These are phyloP conservation scores for Cylindrotheca fusiformis DNA, from an alignment of 108 stramenopile genomes.

Conservation along the genomic window DNA sequence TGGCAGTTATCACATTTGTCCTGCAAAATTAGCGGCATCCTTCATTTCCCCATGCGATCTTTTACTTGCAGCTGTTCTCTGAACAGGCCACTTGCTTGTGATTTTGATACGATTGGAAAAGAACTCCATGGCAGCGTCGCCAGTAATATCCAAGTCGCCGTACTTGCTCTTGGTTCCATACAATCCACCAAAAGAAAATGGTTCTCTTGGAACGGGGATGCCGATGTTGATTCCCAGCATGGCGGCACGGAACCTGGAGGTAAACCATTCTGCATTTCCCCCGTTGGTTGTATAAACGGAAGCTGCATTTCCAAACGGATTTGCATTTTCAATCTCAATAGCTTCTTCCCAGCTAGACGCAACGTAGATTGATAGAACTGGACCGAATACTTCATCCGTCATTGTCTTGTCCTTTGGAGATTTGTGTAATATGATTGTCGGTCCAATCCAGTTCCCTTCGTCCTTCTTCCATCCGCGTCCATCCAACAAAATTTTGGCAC, in stretches of 20 bases:
- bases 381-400: constrained; percentile 94
- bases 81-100: constrained; percentile 85
- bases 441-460: constrained; percentile 84
- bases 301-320: constrained; percentile 96
- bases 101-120: constrained; percentile 96
- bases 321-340: constrained; percentile 90
- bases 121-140: constrained; percentile 96
- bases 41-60: constrained; percentile 9
- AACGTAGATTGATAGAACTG: constrained; percentile 81
- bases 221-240: constrained; percentile 83
- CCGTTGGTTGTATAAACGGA: constrained; percentile 92
- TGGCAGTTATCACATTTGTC: constrained; percentile 41
- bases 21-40: constrained; percentile 38
- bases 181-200: constrained; percentile 92
- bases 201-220: constrained; percentile 93
- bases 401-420: constrained; percentile 66
- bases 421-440: constrained; percentile 85
- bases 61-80: constrained; percentile 23
- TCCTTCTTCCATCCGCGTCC: constrained; percentile 79
- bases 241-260: constrained; percentile 72
- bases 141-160: constrained; percentile 96
- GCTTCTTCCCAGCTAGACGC: constrained; percentile 88
- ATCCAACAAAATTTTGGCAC: constrained; percentile 87
- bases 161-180: constrained; percentile 94
- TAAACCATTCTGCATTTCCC: constrained; percentile 92